Evolutionary conservation across 352 stramenopile genomes (phyloP), one percentile per base, ranked within the genome.

Genomic region (Hyaloperonospora arabidopsidis): DNA sequence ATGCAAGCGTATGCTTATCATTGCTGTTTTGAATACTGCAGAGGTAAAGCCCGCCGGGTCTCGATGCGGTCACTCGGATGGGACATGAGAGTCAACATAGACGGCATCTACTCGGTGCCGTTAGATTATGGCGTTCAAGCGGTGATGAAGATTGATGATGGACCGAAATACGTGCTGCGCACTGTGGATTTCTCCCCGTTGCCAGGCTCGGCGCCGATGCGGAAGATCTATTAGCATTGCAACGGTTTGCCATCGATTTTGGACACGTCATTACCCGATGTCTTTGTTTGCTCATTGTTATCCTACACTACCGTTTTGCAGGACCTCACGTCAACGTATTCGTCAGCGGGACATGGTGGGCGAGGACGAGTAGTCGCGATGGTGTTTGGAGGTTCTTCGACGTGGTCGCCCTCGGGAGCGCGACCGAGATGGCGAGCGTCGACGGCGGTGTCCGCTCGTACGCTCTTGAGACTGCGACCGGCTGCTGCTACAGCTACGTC

Each of bases 81-180:
- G 84, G 84, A 94, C 76, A 94, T 92, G 82, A 87, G 86, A 59
- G 78, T 94, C 39, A 91, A 88, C 49, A 73, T 94, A 35, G 84
- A 94, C 45, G 84, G 84, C 18, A 87, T 94, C 41, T 91, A 89
- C 65, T 92, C 84, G 7, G 80, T 94, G 52, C 84, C 84, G 18
- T 62, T 94, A 52, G 83, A 92, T 72, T 94, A 94, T 35, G 84
- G 84, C n/a, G 84, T 94, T 13, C 84, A 94, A 57, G 84, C 82
- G 3, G 84, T 94, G 36, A 93, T 93, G 84, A 93, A 93, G 63
- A 89, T 93, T 22, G 74, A 76, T 23, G 80, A 90, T 49, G 84
- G 90, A 52, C 84, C 84, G 23, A 88, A 93, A 73, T 91, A 93
- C 51, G 76, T 88, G 43, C 63, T 93, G 29, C 80, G 82, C 32